Conservation (phyloP, 176 grass and related monocot species). For the Zizania latifolia region DNA sequence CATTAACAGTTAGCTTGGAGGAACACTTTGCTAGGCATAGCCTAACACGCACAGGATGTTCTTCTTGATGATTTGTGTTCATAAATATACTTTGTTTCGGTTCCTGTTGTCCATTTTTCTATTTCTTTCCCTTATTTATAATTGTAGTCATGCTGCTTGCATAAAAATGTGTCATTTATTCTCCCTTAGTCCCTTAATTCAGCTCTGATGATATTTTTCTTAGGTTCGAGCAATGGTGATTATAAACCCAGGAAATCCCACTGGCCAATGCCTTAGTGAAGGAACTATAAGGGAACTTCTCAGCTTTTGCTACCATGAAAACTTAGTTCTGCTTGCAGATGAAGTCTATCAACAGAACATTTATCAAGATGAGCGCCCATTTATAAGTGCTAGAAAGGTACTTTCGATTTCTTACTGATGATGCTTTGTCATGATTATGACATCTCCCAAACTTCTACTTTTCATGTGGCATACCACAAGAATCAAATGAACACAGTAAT, state of each 20-base stretch:
- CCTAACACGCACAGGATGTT: background rate
- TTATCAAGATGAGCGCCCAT: constrained; percentile 89
- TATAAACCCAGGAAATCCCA: constrained; percentile 98
- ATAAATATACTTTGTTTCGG: background rate
- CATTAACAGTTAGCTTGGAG: background rate
- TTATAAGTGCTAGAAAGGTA: constrained; percentile 95
- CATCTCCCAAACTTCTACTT: constrained; percentile 7
- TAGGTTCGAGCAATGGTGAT: constrained; percentile 99
- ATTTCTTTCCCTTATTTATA: background rate
- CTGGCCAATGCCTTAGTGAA: constrained; percentile 96
- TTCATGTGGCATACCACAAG: constrained; percentile 14
- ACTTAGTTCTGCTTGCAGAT: constrained; percentile 87
- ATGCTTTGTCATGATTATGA: background rate
- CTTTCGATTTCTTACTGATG: background rate
- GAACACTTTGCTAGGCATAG: background rate
- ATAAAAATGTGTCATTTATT: background rate
- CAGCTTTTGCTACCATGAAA: constrained; percentile 78
- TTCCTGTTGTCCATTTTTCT: background rate
- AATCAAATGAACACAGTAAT: background rate
- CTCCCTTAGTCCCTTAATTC: background rate
- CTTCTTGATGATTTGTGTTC: constrained; percentile 4
- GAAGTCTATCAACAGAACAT: constrained; percentile 99
- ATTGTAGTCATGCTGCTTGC: background rate
- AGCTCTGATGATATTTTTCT: background rate
- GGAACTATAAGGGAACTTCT: constrained; percentile 75